Conservation (phyloP, 768 basidiomycete genomes). For the Trametes cubensis region DNA sequence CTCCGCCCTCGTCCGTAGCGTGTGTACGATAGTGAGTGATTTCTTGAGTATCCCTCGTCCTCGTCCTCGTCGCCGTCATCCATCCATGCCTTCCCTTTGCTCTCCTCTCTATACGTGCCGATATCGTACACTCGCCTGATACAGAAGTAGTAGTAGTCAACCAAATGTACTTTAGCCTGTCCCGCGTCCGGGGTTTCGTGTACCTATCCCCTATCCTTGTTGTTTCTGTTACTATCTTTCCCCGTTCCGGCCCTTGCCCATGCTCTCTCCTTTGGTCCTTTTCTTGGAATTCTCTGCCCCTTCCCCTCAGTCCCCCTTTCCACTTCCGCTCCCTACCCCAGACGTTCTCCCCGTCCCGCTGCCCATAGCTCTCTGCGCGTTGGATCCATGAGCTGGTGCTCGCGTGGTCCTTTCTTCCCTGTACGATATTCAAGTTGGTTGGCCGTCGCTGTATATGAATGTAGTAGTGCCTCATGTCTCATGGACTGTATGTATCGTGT, state of each 20-base stretch:
- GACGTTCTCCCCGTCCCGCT: not conserved
- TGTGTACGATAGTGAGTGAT: constrained; percentile 20
- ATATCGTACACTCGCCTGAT: constrained; percentile 19
- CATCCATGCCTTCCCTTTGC: not conserved
- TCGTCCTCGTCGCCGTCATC: not conserved
- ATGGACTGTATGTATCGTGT: constrained; percentile 15
- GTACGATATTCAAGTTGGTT: constrained; percentile 16
- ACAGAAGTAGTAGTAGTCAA: constrained; percentile 9
- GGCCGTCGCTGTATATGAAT: constrained; percentile 17
- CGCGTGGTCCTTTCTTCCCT: constrained; percentile 1
- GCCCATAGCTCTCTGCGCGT: constrained; percentile 15
- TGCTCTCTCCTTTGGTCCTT: not conserved
- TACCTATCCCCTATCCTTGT: not conserved
- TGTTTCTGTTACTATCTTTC: no score
- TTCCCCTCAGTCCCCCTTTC: not conserved
- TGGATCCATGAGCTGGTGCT: constrained; percentile 22
- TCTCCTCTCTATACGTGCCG: not conserved
- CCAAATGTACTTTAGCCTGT: constrained; percentile 15
- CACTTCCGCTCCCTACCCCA: not conserved
- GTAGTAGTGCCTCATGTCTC: constrained; percentile 11
- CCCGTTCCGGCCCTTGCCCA: not conserved
- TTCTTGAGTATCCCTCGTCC: constrained; percentile 7
- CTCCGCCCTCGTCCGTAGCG: not conserved
- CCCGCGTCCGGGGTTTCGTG: not conserved
- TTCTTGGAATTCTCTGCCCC: no score